A percentile compares a stretch with the other conserved stretches of the same genome.
These are phyloP conservation scores for Neopestalotiopsis clavispora DNA, from an alignment of 2,329 filamentous ascomycete species.

Conservation along the genomic window DNA sequence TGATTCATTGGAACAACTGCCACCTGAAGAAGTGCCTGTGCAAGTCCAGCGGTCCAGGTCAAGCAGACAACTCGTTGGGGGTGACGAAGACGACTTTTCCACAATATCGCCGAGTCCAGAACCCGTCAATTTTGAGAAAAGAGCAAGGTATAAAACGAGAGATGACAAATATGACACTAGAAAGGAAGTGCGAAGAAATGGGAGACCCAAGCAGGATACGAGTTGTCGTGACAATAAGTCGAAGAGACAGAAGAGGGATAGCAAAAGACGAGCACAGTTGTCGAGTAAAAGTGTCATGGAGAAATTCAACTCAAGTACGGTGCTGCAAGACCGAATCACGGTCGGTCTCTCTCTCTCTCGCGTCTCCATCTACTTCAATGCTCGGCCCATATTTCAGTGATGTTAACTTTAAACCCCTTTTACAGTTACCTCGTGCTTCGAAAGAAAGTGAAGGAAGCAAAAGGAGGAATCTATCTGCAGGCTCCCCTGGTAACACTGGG, in stretches of 20 bases:
- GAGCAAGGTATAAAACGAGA: slow-evolving; percentile 59
- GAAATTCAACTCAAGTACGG: slow-evolving; percentile 59
- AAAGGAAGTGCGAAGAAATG: slow-evolving; percentile 27
- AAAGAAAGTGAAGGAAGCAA: too few species aligned
- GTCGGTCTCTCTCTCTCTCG: slow-evolving; percentile 39
- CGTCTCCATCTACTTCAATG: too few species aligned
- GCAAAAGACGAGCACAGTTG: slow-evolving; percentile 35
- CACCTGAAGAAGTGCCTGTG: slow-evolving; percentile 18
- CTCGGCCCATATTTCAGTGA: too few species aligned
- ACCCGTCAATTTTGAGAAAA: slow-evolving; percentile 48
- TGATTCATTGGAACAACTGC: slow-evolving; percentile 10
- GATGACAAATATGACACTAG: slow-evolving; percentile 58
- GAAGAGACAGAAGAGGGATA: slow-evolving; percentile 27
- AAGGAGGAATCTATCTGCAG: too few species aligned
- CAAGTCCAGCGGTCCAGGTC: slow-evolving; percentile 1
- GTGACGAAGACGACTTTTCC: slow-evolving; percentile 23
- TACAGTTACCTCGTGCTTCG: slow-evolving; percentile 30
- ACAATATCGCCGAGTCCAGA: slow-evolving; percentile 20
- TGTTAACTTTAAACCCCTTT: neutral
- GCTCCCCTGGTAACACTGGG: slow-evolving; percentile 30
- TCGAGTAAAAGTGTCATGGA: slow-evolving; percentile 55
- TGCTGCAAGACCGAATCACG: slow-evolving; percentile 57
- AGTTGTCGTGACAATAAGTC: slow-evolving; percentile 13
- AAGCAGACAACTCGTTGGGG: neutral
- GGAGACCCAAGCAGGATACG: slow-evolving; percentile 28